Conservation (phyloP, 2,329 filamentous ascomycete genomes). For the Rhynchosporium graminicola region DNA sequence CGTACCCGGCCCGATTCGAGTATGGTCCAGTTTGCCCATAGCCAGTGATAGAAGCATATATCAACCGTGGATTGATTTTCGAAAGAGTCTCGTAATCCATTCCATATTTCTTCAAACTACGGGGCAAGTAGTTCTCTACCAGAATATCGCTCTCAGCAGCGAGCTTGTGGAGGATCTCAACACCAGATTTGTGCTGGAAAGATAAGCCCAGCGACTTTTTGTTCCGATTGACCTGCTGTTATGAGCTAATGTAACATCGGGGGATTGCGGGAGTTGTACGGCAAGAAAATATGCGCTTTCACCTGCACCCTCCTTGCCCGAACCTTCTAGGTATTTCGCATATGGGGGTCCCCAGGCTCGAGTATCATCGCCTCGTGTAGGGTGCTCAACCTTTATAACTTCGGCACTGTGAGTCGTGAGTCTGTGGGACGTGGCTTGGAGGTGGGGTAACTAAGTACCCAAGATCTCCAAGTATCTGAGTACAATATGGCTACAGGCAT, state of each 20-base stretch:
- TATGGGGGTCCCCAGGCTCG: conserved; percentile 96
- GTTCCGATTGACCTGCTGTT: conserved; percentile 81
- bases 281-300: conserved; percentile 94
- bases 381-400: conserved; percentile 97
- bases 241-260: conserved; percentile 10
- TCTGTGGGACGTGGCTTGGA: conserved; percentile 28
- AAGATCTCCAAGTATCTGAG: conserved; percentile 92
- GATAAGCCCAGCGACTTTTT: conserved; percentile 93
- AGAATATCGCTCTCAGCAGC: conserved; percentile 85
- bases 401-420: conserved; percentile 66
- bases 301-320: conserved; percentile 67
- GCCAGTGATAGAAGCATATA: conserved; percentile 95
- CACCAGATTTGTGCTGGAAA: conserved; percentile 81
- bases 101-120: conserved; percentile 82
- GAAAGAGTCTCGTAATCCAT: conserved; percentile 84
- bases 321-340: conserved; percentile 69
- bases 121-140: conserved; percentile 95
- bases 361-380: conserved; percentile 87
- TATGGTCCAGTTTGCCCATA: conserved; percentile 97
- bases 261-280: conserved; percentile 51
- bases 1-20: conserved; percentile 84
- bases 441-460: conserved; percentile 62
- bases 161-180: conserved; percentile 83
- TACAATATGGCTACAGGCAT: conserved; percentile 79
- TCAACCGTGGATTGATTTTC: conserved; percentile 79